A percentile compares a stretch with the other conserved stretches of the same genome.
These are phyloP conservation scores for Magnusiomyces magnusii DNA, from an alignment of 1,139 yeast genomes.

Conservation along the genomic window DNA sequence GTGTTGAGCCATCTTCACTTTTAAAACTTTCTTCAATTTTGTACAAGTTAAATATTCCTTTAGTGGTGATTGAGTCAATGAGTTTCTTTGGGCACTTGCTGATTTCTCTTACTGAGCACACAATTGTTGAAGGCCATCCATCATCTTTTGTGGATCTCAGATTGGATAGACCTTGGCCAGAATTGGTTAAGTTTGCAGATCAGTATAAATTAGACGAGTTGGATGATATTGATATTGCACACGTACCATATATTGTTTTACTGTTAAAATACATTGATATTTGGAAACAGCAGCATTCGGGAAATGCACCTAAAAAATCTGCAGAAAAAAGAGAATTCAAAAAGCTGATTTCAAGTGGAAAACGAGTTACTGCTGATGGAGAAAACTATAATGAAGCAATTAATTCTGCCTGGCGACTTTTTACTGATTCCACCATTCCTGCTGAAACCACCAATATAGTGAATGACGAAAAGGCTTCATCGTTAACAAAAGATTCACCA, in stretches of 20 bases:
- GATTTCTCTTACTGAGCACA: constrained; percentile 46
- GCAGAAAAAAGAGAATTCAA: constrained; percentile 47
- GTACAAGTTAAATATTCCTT: constrained; percentile 45
- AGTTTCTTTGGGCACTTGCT: constrained; percentile 68
- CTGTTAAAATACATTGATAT: constrained; percentile 47
- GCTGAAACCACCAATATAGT: constrained; percentile 28
- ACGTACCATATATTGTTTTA: constrained; percentile 67
- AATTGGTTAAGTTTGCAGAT: constrained; percentile 48
- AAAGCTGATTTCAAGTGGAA: constrained; percentile 28
- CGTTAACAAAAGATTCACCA: constrained; percentile 15
- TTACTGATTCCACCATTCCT: constrained; percentile 32
- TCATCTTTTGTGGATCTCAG: constrained; percentile 61
- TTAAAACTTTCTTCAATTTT: constrained; percentile 35
- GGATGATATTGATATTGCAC: constrained; percentile 50
- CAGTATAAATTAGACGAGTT: constrained; percentile 43
- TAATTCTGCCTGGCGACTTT: constrained; percentile 49
- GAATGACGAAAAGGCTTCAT: constrained; percentile 17
- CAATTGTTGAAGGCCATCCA: constrained; percentile 75
- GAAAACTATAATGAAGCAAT: constrained; percentile 69
- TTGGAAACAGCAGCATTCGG: constrained; percentile 38
- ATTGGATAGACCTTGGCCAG: constrained; percentile 69
- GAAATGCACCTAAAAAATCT: constrained; percentile 39
- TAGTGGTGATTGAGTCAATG: constrained; percentile 44
- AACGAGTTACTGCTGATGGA: constrained; percentile 37
- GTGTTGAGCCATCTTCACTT: constrained; percentile 24